Evolutionary conservation across 768 basidiomycete genomes (phyloP), one percentile per base, ranked within the genome.

Genomic region (Mycena capillaripes): DNA sequence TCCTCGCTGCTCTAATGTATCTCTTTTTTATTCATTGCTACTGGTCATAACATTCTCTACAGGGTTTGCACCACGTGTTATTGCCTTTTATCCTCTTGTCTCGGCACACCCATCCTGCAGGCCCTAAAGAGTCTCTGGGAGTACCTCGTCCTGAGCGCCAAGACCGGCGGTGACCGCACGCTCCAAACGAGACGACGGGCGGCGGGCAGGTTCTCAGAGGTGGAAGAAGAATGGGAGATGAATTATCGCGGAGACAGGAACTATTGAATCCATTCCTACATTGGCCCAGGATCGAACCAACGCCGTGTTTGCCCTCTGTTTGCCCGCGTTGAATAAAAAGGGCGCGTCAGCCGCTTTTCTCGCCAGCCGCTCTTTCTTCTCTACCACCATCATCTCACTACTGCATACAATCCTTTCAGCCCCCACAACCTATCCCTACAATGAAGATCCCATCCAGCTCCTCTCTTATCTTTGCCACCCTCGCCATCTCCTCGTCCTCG

Each of bases 61-160:
- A 91, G 89, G 44, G 78, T 87, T 44, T 84, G 87, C 19, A 82
- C 87, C 32, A 76, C 92, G 9, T 85, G 86, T 48, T 92, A 92
- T 90, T 93, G 92, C 76, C 80, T 92, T 70, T 80, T 93, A 59
- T 91, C 91, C 38, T 92, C 91, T 9, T 92, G 92, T 81, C 78
- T 93, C 69, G 92, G 92, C 32, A 81, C 82, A 2, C 82, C 89
- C 6, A 79, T 91, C 44, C 81, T 85, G 56, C 81, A 80, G 32
- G 79, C 82, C n/a, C 71, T 90, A 27, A 82, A 83, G 36, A 84
- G 84, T 52, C 75, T 91, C 27, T 90, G 89, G 89, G 83, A 87
- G 53, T 83, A 84, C 69, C 70, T 81, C 34, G 75, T 85, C 27
- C 79, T 88, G 60, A 86, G 86, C 65, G 83, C 87, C 44, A 81